phyloP scores from a whole-genome alignment of 768 basidiomycete genomes.

The Leccinum truebloodii region DNA sequence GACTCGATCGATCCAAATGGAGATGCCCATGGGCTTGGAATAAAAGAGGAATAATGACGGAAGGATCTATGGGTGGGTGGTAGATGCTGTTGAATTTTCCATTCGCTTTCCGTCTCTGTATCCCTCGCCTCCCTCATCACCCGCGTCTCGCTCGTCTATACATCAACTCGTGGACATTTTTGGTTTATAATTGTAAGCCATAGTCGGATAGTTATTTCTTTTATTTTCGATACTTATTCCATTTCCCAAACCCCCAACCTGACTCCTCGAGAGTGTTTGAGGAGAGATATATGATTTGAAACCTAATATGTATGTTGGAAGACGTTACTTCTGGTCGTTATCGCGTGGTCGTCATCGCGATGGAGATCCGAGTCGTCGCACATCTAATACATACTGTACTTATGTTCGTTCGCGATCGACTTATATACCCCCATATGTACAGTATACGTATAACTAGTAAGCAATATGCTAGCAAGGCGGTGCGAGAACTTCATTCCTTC shows the following conservation, averaged over 20 bases:
- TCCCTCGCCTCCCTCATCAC: not conserved
- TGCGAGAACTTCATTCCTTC: not conserved
- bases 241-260: not conserved
- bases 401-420: not conserved
- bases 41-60: conserved; percentile 30
- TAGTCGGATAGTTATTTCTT: not conserved
- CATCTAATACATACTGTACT: not conserved
- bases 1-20: conserved; percentile 19
- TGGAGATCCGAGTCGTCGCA: not conserved
- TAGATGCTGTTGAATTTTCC: not conserved
- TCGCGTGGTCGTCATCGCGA: not conserved
- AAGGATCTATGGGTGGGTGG: not conserved
- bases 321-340: not conserved
- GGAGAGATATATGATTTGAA: not conserved
- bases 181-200: not conserved
- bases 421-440: not conserved
- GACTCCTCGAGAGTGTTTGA: not conserved
- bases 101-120: not conserved
- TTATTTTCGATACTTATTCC: not conserved
- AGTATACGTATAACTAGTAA: too few species aligned
- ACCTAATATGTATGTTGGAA: not conserved
- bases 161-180: not conserved
- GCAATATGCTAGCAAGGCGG: not conserved
- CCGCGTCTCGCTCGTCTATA: not conserved
- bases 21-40: conserved; percentile 19